phyloP scores from a whole-genome alignment of 2,329 filamentous ascomycete species.

The Simplicillium aogashimaense region DNA sequence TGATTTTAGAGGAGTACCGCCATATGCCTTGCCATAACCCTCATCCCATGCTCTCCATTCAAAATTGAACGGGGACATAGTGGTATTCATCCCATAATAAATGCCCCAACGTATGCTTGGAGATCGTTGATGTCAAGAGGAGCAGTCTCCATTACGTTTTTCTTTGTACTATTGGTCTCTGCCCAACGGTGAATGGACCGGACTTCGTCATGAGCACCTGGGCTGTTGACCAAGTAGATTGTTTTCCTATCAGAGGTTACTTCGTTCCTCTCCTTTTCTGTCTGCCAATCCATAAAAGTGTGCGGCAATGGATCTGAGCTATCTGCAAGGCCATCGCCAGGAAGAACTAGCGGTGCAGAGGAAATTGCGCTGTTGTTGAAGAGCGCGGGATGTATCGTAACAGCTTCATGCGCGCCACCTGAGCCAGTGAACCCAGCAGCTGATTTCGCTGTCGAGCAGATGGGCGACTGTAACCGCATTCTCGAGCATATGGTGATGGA shows the following conservation, averaged over 20 bases:
- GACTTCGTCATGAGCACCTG: constrained; percentile 25
- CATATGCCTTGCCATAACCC: constrained; percentile 5
- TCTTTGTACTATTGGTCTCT: background rate
- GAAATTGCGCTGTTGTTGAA: constrained; percentile 22
- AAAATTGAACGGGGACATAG: constrained; percentile 26
- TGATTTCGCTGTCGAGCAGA: constrained; percentile 8
- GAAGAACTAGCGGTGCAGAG: constrained; percentile 49
- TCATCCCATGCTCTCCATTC: constrained; percentile 39
- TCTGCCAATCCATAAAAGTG: constrained; percentile 39
- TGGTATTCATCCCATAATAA: constrained; percentile 46
- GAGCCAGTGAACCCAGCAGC: no score
- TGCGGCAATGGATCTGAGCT: constrained; percentile 43
- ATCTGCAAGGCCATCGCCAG: constrained; percentile 45
- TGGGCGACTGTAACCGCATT: constrained; percentile 4
- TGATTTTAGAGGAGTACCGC: background rate
- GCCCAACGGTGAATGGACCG: constrained; percentile 32
- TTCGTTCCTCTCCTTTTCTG: constrained; percentile 34
- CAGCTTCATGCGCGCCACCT: no score
- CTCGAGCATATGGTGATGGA: no score
- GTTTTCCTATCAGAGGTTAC: constrained; percentile 33
- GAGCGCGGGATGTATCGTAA: no score
- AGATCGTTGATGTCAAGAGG: constrained; percentile 19
- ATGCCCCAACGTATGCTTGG: constrained; percentile 27
- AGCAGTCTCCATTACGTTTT: background rate
- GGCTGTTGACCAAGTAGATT: constrained; percentile 43